phyloP scores from a whole-genome alignment of 345 rosid species.

The Euphorbia pulcherrima region DNA sequence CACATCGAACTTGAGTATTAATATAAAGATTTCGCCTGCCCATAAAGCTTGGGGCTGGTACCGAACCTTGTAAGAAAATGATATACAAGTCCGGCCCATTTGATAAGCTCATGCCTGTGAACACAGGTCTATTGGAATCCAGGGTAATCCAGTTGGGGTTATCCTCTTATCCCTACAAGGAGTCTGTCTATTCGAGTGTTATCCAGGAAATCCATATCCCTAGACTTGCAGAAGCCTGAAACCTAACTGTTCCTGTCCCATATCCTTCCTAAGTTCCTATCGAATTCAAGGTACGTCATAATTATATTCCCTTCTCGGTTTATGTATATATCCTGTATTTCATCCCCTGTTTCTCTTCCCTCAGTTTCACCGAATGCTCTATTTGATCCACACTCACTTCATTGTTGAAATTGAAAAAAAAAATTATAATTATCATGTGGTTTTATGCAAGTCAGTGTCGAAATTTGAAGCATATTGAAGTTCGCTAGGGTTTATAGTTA shows the following conservation, averaged over 20 bases:
- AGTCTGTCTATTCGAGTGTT: slow-evolving; percentile 14
- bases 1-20: no score
- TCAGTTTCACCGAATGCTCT: no score
- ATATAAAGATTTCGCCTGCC: no score
- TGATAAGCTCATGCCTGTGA: no score
- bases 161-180: slow-evolving; percentile 8
- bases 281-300: slow-evolving; percentile 11
- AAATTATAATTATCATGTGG: no score
- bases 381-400: neutral
- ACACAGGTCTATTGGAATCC: no score
- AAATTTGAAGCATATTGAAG: neutral
- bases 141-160: slow-evolving; percentile 10
- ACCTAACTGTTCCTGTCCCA: neutral
- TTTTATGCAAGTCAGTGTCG: neutral
- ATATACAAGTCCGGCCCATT: no score
- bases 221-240: slow-evolving; percentile 25
- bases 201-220: slow-evolving; percentile 43
- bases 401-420: neutral
- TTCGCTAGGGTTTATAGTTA: neutral
- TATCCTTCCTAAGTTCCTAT: slow-evolving; percentile 12
- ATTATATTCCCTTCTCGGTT: neutral
- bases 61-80: no score
- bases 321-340: neutral
- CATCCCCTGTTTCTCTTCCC: no score
- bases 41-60: no score